Conservation (phyloP, 768 basidiomycete species). For the Cystobasidium tubakii region DNA sequence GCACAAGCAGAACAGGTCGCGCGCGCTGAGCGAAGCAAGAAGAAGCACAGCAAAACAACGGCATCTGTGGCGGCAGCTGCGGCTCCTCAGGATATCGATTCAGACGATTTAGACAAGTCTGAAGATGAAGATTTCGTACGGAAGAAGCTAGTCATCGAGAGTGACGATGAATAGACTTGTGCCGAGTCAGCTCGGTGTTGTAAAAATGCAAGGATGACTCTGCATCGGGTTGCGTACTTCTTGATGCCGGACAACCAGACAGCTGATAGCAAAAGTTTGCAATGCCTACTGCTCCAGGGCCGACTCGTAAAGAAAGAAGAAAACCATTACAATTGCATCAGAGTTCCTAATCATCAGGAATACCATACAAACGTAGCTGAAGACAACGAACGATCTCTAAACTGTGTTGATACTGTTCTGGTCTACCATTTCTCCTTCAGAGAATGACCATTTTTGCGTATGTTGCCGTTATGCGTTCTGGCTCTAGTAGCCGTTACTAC, state of each 20-base stretch:
- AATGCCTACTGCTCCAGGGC: no score
- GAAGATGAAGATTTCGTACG: slow-evolving; percentile 23
- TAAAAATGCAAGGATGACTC: neutral
- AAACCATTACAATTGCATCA: no score
- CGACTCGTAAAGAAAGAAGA: neutral
- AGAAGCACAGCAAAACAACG: slow-evolving; percentile 2
- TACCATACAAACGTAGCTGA: neutral
- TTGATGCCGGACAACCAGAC: no score
- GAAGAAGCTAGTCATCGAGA: slow-evolving; percentile 36
- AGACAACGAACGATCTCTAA: neutral
- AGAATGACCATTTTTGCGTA: neutral
- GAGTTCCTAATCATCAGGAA: no score
- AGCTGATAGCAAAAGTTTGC: no score
- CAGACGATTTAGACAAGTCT: slow-evolving; percentile 22
- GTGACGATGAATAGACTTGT: slow-evolving; percentile 35
- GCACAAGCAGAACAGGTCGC: slow-evolving; percentile 31
- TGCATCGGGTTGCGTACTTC: no score
- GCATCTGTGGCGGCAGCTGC: neutral
- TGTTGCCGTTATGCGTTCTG: neutral
- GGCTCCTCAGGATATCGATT: slow-evolving; percentile 5
- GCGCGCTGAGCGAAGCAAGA: slow-evolving; percentile 14
- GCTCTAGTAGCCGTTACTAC: neutral
- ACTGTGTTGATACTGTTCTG: neutral
- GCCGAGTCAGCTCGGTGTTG: no score
- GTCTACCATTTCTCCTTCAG: slow-evolving; percentile 10